A percentile compares a stretch with the other conserved stretches of the same genome.
Conservation (phyloP, 192 early-diverging fungal species). For the Coemansia sp. region DNA sequence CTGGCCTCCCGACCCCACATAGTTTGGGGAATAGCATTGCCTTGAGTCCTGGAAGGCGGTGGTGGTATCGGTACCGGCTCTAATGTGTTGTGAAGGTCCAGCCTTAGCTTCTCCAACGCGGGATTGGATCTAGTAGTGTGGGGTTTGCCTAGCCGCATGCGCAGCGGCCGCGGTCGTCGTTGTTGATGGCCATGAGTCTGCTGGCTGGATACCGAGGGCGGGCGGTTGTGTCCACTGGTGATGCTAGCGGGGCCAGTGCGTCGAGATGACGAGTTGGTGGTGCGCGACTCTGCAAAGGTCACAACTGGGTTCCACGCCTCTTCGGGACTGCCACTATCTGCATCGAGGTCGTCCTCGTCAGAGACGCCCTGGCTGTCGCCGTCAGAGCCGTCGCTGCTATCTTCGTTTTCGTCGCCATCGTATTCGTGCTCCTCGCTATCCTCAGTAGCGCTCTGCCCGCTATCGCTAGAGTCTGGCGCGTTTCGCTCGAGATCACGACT, state of each 20-base stretch:
- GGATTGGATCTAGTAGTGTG: slow-evolving; percentile 12
- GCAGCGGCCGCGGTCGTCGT: slow-evolving; percentile 2
- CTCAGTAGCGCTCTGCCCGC: slow-evolving; percentile 56
- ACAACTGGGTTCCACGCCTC: slow-evolving; percentile 35
- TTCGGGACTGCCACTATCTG: slow-evolving; percentile 4
- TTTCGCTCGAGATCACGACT: neutral
- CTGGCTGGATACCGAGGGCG: neutral
- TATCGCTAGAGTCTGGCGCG: neutral
- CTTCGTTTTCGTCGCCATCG: neutral
- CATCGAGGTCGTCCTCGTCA: neutral
- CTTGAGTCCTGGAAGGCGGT: neutral
- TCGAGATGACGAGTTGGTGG: neutral
- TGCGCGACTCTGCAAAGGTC: slow-evolving; percentile 32
- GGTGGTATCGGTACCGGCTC: neutral
- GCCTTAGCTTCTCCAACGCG: slow-evolving; percentile 12
- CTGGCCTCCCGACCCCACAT: too few species aligned
- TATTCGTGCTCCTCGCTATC: slow-evolving; percentile 23
- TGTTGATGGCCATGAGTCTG: neutral
- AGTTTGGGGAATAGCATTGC: neutral
- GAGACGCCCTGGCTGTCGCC: neutral
- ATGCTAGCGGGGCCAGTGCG: neutral
- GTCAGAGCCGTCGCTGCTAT: slow-evolving; percentile 12
- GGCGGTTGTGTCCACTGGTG: neutral
- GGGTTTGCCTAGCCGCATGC: neutral
- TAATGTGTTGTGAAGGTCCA: slow-evolving; percentile 5